Evolutionary conservation across 1,139 yeast genomes (phyloP).

Genomic region (Waltiozyma sp.): DNA sequence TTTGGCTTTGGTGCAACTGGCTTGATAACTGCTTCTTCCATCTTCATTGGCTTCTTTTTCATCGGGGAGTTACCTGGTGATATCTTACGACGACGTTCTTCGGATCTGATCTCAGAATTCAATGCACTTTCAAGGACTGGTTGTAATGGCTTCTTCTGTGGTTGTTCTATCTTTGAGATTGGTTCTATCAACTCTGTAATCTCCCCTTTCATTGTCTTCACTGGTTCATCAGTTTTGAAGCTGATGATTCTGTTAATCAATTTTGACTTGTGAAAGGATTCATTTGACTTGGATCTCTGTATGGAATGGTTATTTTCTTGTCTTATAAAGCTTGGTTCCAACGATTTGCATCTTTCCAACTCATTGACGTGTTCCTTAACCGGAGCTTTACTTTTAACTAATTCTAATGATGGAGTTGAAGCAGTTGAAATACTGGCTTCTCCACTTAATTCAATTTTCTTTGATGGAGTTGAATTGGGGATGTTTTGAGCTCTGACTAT

Average conservation of each 20-base stretch:
- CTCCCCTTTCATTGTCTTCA: neutral
- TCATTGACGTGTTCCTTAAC: neutral
- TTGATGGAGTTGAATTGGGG: neutral
- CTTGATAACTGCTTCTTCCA: neutral
- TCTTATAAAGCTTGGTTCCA: slow-evolving; percentile 3
- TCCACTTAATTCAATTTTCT: neutral
- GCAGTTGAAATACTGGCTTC: neutral
- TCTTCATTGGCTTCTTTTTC: slow-evolving; percentile 13
- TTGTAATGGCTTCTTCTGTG: slow-evolving; percentile 7
- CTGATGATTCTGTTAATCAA: neutral
- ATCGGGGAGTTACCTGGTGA: slow-evolving; percentile 19
- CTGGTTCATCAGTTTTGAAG: neutral
- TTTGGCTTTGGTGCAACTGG: slow-evolving; percentile 8
- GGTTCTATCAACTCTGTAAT: too few species aligned
- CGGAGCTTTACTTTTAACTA: neutral
- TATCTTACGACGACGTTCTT: slow-evolving; percentile 19
- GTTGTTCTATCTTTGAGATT: neutral
- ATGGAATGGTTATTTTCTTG: neutral
- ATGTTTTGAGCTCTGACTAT: neutral
- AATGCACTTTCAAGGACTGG: slow-evolving; percentile 9
- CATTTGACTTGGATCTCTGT: slow-evolving; percentile 3
- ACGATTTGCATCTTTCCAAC: slow-evolving; percentile 6
- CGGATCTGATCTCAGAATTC: slow-evolving; percentile 8
- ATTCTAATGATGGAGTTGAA: slow-evolving; percentile 1
- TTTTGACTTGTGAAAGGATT: slow-evolving; percentile 1